A percentile compares a stretch with the other conserved stretches of the same genome.
Conservation (phyloP, 805 yeast species). For the Starmerella tilneyi region DNA sequence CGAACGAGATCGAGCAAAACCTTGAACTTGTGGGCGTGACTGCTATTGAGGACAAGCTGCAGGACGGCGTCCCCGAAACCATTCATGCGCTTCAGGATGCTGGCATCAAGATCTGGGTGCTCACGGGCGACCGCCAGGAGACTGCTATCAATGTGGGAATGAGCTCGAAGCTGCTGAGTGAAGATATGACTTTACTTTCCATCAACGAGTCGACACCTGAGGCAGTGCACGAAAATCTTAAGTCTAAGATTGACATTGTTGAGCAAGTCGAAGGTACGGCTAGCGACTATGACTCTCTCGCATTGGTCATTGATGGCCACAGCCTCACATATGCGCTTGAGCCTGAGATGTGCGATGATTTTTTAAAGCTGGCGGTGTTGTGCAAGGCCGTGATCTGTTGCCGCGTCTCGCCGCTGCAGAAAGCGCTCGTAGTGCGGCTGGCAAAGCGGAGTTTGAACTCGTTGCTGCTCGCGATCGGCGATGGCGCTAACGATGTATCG, state of each 20-base stretch:
- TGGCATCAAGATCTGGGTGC: constrained; percentile 93
- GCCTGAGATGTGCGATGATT: constrained; percentile 61
- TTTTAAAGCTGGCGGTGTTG: constrained; percentile 67
- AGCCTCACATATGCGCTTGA: constrained; percentile 82
- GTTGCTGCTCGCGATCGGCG: constrained; percentile 86
- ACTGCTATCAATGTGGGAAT: constrained; percentile 97
- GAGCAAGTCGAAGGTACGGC: constrained; percentile 35
- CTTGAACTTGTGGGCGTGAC: constrained; percentile 86
- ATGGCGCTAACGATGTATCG: constrained; percentile 97
- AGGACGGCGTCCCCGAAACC: constrained; percentile 97
- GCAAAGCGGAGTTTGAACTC: constrained; percentile 62
- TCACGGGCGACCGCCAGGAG: constrained; percentile 97
- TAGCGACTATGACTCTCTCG: constrained; percentile 68
- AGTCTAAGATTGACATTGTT: constrained; percentile 48
- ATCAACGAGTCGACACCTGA: constrained; percentile 77
- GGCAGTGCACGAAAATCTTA: constrained; percentile 63
- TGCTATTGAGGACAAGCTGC: constrained; percentile 94
- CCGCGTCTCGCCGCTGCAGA: constrained; percentile 94
- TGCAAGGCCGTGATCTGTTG: constrained; percentile 97
- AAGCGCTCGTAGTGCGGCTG: constrained; percentile 89
- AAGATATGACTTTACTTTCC: constrained; percentile 87
- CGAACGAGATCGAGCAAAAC: constrained; percentile 75
- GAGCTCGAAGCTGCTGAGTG: constrained; percentile 89
- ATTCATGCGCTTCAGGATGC: constrained; percentile 92
- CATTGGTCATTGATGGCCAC: constrained; percentile 88